Conservation (phyloP, 371 early-diverging fungal species). For the Massospora cicadina region DNA sequence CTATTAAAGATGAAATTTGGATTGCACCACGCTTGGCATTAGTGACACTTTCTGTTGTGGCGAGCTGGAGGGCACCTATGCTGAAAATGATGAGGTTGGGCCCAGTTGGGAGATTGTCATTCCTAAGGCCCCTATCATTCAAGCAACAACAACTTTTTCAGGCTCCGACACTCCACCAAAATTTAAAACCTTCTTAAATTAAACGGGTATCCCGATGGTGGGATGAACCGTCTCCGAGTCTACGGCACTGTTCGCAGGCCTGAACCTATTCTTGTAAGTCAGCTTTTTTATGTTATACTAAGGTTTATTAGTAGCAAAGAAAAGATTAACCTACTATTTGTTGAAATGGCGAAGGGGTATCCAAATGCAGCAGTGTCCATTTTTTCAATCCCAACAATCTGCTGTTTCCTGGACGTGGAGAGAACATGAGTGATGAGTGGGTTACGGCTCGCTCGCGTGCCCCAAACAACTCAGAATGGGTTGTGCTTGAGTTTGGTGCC, state of each 20-base stretch:
- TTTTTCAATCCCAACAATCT: constrained; percentile 53
- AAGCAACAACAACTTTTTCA: background rate
- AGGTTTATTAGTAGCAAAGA: no score
- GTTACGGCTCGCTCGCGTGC: constrained; percentile 48
- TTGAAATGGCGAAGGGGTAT: constrained; percentile 49
- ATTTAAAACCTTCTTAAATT: constrained; percentile 35
- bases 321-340: constrained; percentile 44
- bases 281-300: no score
- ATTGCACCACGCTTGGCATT: background rate
- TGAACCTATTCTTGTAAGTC: background rate
- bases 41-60: background rate
- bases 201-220: constrained; percentile 49
- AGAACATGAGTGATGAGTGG: constrained; percentile 56
- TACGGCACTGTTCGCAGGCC: constrained; percentile 17
- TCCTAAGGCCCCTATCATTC: background rate
- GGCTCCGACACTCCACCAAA: background rate
- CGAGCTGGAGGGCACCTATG: background rate
- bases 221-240: constrained; percentile 50
- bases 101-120: background rate
- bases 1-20: background rate
- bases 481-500: constrained; percentile 46
- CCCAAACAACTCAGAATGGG: constrained; percentile 46
- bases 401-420: constrained; percentile 53
- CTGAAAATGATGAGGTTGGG: background rate
- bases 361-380: constrained; percentile 48